Evolutionary conservation across 2,329 filamentous ascomycete species (phyloP), one percentile per base, ranked within the genome.

Genomic region (Chrysosporium queenslandicum): DNA sequence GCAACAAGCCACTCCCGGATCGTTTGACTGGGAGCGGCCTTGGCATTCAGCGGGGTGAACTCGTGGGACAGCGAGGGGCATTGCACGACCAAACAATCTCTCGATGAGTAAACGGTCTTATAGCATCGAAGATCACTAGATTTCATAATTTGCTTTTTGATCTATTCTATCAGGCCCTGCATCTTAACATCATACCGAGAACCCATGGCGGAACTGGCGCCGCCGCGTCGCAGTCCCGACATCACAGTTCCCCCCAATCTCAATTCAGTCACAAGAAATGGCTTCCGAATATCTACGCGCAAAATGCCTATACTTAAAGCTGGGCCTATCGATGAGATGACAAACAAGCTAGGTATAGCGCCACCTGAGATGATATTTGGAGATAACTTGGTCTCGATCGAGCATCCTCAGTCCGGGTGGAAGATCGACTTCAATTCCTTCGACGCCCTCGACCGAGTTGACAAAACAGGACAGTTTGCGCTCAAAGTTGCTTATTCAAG

Each of bases 301-400:
- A 96, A 96, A 74, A 82, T 92, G 47, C 92, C 92, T 57, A 98
- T 98, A 68, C 85, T 94, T 61, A 96, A 95, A 69, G 82, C 90
- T 42, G 86, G 79, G 4, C 86, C 89, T 47, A 97, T 98, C 64
- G 89, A 95, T 64, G 80, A 80, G 34, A 87, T 98, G 81, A 83
- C 83, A 37, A 76, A 77, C 53, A 81, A 79, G 57, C 77, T 98
- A 50, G 83, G 83, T 27, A 96, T 98, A 64, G 82, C 91, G 16
- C 81, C 91, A 37, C 92, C 92, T 7, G 92, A 98, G 73, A 98
- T 98, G 92, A 98, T 98, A 59, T 98, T 98, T 66, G 92, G 92
- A 56, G 90, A 98, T 74, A 98, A 98, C 68, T 74, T 85, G 53
- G 83, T 94, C 37, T 73, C 80, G 5, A 77, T 98, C 55, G 75